Base-by-base conservation (phyloP, 2,329 filamentous ascomycete genomes). In the Cryphonectria radicalis region DNA sequence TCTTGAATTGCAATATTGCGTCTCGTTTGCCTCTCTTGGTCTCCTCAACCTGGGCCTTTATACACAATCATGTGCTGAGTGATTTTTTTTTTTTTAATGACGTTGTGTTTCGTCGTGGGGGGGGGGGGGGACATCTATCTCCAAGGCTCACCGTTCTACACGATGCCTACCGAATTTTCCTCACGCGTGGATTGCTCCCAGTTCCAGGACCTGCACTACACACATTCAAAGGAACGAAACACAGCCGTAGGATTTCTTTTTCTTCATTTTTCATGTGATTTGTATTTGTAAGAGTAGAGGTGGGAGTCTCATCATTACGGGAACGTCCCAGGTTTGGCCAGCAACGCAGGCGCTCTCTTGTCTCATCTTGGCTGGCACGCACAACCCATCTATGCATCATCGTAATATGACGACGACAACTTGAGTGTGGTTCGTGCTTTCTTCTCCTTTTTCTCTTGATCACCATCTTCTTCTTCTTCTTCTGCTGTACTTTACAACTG, bases 291-390 rank as follows among this genome's bases (percentile, higher is more conserved):
- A 62, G 63, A 67, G 69, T 73, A 69, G 70, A 73, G 72, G 69
- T 73, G 72, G 72, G 53, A 69, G 60, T 69, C 68, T 67, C 64
- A 73, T 73, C 65, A 71, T 70, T 67, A 72, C 62, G 59, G 46
- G 68, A 70, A 70, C 71, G 68, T 72, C 67, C 71, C 69, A 72
- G 63, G 64, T 67, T 67, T 67, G 60, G 60, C 68, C 65, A 67
- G 68, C 65, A 62, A 50, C 40, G 68, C 60, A 60, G 64, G 69
- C 70, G 62, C 66, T 67, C 65, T 37, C 50, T 65, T 65, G 37
- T 37, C 67, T 69, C 60, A 35, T 63, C 67, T 35, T 53, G n/a
- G 19, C 67, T 60, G 1, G 37, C 68, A 67, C 32, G 32, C 59
- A 71, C 68, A 66, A 65, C 67, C 67, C 25, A 57, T 71, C 69